Evolutionary conservation across 176 grass and related monocot species (phyloP).

Genomic region (Aegilops tauschii): DNA sequence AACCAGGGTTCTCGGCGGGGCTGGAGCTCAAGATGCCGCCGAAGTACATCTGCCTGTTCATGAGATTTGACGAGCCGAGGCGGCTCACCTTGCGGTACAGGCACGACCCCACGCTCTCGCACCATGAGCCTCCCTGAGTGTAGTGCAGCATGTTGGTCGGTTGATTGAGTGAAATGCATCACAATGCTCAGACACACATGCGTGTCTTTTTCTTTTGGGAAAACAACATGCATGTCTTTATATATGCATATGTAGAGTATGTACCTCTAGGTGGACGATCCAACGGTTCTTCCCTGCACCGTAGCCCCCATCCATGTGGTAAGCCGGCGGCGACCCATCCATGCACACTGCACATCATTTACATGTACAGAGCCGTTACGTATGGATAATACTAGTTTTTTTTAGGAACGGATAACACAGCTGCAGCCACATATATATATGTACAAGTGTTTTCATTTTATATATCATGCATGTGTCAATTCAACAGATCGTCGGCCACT

Average conservation of each 20-base stretch:
- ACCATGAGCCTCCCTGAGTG: slow-evolving; percentile 73
- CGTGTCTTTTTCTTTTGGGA: neutral
- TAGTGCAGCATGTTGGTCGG: neutral
- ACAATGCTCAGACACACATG: neutral
- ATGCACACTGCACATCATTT: slow-evolving; percentile 57
- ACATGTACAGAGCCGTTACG: neutral
- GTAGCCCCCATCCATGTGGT: slow-evolving; percentile 58
- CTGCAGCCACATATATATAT: neutral
- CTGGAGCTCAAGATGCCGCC: slow-evolving; percentile 62
- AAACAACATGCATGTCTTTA: neutral
- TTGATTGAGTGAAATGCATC: neutral
- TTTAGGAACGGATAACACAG: neutral
- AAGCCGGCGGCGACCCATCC: slow-evolving; percentile 74
- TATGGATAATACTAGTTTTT: neutral
- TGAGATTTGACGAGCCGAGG: slow-evolving; percentile 65
- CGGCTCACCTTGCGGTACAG: slow-evolving; percentile 41
- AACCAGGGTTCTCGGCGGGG: slow-evolving; percentile 65
- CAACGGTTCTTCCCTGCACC: slow-evolving; percentile 60
- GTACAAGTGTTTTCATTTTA: too few relatives aligned
- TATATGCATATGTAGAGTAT: neutral
- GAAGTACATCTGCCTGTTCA: slow-evolving; percentile 63
- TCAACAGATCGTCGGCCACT: too few relatives aligned
- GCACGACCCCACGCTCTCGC: slow-evolving; percentile 52
- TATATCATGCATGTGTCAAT: too few relatives aligned
- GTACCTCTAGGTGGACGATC: slow-evolving; percentile 66